Conservation (phyloP, 129 eudicot genomes). For the sunflower (Helianthus annuus) region DNA sequence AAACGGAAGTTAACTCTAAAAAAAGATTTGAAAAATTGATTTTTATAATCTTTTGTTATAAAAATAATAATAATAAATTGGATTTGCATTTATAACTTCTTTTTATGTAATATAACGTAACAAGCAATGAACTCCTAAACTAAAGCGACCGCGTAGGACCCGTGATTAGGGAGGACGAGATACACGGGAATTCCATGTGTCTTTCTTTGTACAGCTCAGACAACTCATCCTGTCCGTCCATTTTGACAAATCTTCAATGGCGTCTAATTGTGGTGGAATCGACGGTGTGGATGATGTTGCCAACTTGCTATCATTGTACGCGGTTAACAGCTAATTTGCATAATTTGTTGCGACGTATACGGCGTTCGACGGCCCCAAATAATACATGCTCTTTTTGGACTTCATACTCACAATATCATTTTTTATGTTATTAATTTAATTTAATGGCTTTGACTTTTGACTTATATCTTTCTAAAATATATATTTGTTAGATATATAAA, state of each 20-base stretch:
- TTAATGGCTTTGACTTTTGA: slow-evolving; percentile 11
- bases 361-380: slow-evolving; percentile 37
- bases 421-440: background rate
- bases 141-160: slow-evolving; percentile 39
- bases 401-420: slow-evolving; percentile 10
- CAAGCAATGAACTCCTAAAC: slow-evolving; percentile 4
- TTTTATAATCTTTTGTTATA: background rate
- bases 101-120: slow-evolving; percentile 18
- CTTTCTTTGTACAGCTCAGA: slow-evolving; percentile 32
- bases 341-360: slow-evolving; percentile 29
- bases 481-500: too few relatives aligned
- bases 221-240: slow-evolving; percentile 16
- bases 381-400: slow-evolving; percentile 38
- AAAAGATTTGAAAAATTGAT: background rate
- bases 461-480: background rate
- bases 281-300: slow-evolving; percentile 26
- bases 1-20: too few relatives aligned
- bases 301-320: slow-evolving; percentile 37
- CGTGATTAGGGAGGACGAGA: slow-evolving; percentile 33
- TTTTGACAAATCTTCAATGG: background rate
- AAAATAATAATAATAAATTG: background rate
- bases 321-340: slow-evolving; percentile 34
- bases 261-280: slow-evolving; percentile 15
- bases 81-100: background rate
- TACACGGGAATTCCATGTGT: slow-evolving; percentile 36